Percentiles rank a stretch among this genome's conserved stretches.
Evolutionary conservation across 202 grass and related monocot species (phyloP).

Genomic region (Zizania palustris): DNA sequence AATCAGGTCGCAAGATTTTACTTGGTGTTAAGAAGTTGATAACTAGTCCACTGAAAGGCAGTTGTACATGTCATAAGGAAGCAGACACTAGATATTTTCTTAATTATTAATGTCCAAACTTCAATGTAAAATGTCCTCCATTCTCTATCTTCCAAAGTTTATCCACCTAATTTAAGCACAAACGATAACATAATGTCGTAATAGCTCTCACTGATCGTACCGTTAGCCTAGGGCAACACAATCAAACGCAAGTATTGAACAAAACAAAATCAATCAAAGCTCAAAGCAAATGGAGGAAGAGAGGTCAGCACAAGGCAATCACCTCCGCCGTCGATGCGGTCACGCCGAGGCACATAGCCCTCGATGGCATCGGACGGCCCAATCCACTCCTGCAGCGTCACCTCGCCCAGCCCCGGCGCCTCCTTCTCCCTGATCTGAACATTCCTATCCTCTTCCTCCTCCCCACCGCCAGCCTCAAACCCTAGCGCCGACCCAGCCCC

Average conservation of each 20-base stretch:
- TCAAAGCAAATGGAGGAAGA: slow-evolving; percentile 4
- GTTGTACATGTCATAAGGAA: not conserved
- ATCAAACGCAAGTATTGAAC: not conserved
- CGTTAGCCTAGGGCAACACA: not conserved
- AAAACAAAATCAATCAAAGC: not conserved
- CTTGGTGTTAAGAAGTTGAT: no score
- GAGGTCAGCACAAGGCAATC: not conserved
- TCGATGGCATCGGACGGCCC: slow-evolving; percentile 74
- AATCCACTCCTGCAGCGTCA: slow-evolving; percentile 69
- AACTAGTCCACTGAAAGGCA: no score
- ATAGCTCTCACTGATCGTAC: not conserved
- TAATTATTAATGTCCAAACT: not conserved
- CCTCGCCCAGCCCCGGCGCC: slow-evolving; percentile 42
- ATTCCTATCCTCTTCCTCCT: slow-evolving; percentile 29
- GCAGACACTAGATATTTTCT: not conserved
- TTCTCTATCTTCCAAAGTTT: not conserved
- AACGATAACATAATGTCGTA: not conserved
- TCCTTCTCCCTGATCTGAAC: slow-evolving; percentile 69
- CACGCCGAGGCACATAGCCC: slow-evolving; percentile 69
- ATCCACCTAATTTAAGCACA: not conserved
- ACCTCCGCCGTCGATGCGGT: slow-evolving; percentile 37
- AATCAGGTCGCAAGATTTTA: not conserved
- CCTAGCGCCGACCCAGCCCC: slow-evolving; percentile 22
- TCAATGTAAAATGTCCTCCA: not conserved
- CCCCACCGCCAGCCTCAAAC: slow-evolving; percentile 34